Evolutionary conservation across 2,329 filamentous ascomycete genomes (phyloP), one percentile per base, ranked within the genome.

Genomic region (Cladosporium halotolerans): DNA sequence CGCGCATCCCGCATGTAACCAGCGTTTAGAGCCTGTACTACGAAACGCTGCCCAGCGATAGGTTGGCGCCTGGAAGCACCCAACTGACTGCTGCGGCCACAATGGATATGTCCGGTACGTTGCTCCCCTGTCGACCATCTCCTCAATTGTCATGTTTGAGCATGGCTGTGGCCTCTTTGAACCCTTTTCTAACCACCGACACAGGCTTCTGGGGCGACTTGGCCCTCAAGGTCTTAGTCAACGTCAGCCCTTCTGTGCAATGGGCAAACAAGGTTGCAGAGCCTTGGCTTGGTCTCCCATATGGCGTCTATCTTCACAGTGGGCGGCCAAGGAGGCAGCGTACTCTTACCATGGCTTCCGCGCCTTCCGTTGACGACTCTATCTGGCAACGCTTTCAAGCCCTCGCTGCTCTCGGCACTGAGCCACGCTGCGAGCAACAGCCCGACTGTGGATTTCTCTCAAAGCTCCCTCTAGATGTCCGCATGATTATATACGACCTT

Each of bases 401-500:
- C 18, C 49, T 66, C 38, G 57, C 60, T 10, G 52, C 56, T 18
- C 14, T 58, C 9, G 62, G 59, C 46, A 39, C 60, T 9, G 58
- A 58, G 45, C 62, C 62, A 39, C 54, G 51, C 8, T 62, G 59
- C 13, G 41, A 60, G n/a, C 58, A 62, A 9, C 64, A 67, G 49
- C 40, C 43, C 16, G 45, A 61, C 4, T 61, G 59, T 45, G 47
- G 44, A 13, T 62, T 67, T 32, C 44, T 68, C 16, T 52, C 59
- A 4, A 62, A 55, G 39, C 57, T 68, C 19, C 66, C 66, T 3
- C 62, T 66, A 23, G 66, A 68, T 53, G 54, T 68, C 9, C 62
- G 65, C 11, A 50, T 67, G 44, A 63, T 68, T 34, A 66, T 68
- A 14, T 68, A 68, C 50, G 66, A 68, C 14, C 58, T 66, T 55